Percentiles rank a stretch among this genome's conserved stretches.
These are phyloP conservation scores for Teunomyces barrocoloradensis DNA, from an alignment of 805 yeast genomes.

Conservation along the genomic window DNA sequence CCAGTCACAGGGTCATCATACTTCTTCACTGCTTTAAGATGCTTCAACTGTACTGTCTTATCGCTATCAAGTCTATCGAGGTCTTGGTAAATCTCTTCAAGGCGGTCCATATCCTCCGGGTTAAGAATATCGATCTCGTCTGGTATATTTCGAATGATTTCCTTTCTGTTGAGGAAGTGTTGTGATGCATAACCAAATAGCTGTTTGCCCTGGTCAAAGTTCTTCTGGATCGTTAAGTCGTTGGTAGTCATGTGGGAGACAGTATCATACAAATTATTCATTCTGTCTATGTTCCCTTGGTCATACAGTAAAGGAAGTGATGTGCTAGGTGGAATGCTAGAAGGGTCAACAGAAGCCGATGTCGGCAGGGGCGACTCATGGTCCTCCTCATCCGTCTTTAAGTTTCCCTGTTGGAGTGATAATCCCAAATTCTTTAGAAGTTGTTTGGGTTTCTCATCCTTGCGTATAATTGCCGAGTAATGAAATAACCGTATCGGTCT, in stretches of 20 bases:
- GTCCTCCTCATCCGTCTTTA: conserved; percentile 13
- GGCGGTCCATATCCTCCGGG: conserved; percentile 25
- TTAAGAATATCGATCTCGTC: conserved; percentile 34
- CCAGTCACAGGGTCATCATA: conserved; percentile 30
- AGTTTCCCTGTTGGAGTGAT: conserved; percentile 31
- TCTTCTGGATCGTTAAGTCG: conserved; percentile 34
- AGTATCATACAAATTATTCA: conserved; percentile 24
- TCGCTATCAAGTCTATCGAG: conserved; percentile 36
- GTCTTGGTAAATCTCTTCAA: conserved; percentile 30
- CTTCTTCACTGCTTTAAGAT: conserved; percentile 31
- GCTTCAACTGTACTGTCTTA: conserved; percentile 35
- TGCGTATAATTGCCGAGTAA: neutral
- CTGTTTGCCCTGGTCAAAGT: conserved; percentile 34
- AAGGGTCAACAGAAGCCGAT: neutral
- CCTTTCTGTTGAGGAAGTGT: conserved; percentile 34
- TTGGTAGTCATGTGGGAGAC: conserved; percentile 37
- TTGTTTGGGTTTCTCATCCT: conserved; percentile 11
- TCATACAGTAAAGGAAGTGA: conserved; percentile 4
- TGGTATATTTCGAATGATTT: conserved; percentile 30
- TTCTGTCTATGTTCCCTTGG: conserved; percentile 11
- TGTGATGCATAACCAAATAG: conserved; percentile 32
- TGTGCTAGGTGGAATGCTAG: neutral
- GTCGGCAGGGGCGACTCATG: conserved; percentile 1
- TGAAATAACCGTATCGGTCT: conserved; percentile 1
- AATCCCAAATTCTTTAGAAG: conserved; percentile 30